phyloP scores from a whole-genome alignment of 1,284 basidiomycete species.

The Amanita bisporigera region DNA sequence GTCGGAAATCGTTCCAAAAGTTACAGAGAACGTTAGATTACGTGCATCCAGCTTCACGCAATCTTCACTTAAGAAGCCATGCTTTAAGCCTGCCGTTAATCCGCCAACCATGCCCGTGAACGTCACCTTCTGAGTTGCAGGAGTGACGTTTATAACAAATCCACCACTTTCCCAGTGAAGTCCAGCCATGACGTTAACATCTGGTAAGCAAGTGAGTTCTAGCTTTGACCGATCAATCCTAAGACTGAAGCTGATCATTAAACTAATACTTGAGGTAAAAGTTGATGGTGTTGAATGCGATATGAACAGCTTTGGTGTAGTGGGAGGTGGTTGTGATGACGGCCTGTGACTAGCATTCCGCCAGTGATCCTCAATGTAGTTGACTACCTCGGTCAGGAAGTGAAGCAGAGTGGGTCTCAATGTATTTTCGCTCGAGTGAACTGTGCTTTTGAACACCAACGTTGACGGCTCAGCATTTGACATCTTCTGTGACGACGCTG shows the following conservation, averaged over 20 bases:
- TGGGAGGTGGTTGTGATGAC: conserved; percentile 21
- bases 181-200: conserved; percentile 86
- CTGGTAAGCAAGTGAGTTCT: conserved; percentile 84
- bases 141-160: conserved; percentile 78
- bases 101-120: conserved; percentile 83
- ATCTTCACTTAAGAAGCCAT: conserved; percentile 82
- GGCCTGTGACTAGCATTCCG: conserved; percentile 48
- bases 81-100: conserved; percentile 77
- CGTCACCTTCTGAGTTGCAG: conserved; percentile 69
- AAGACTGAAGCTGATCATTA: conserved; percentile 82
- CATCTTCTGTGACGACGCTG: conserved; percentile 52
- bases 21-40: conserved; percentile 75
- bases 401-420: conserved; percentile 82
- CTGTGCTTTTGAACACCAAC: conserved; percentile 76
- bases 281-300: conserved; percentile 17
- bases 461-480: conserved; percentile 54
- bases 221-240: conserved; percentile 89
- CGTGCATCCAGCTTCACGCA: conserved; percentile 76
- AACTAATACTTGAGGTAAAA: conserved; percentile 49
- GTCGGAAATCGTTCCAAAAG: conserved; percentile 60
- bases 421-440: conserved; percentile 87
- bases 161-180: conserved; percentile 93
- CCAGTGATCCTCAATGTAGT: conserved; percentile 68
- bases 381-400: conserved; percentile 78
- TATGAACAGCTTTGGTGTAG: not conserved